Conservation (phyloP, 495 filamentous ascomycete genomes). For the Aspergillus nanangensis region DNA sequence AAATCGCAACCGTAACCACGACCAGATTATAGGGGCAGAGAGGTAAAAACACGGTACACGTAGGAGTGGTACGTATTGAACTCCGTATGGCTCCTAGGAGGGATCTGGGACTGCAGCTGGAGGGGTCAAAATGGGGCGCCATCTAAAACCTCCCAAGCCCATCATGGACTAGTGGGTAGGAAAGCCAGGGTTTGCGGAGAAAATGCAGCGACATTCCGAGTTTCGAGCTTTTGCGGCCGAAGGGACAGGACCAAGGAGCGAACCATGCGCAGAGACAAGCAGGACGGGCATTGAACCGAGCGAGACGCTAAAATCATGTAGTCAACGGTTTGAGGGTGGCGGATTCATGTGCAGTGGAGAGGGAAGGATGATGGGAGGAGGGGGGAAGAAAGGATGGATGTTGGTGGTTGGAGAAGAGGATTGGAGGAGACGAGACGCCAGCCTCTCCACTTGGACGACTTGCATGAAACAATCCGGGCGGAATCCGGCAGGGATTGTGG, state of each 20-base stretch:
- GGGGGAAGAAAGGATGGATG: too few species aligned
- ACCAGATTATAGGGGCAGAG: too few species aligned
- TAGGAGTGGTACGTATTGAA: constrained; percentile 15
- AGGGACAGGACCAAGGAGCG: constrained; percentile 14
- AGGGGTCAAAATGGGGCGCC: constrained; percentile 5
- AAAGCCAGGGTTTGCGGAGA: constrained; percentile 20
- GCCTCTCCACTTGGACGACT: constrained; percentile 13
- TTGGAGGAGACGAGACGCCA: constrained; percentile 4
- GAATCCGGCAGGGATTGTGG: constrained; percentile 10
- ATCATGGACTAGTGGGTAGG: constrained; percentile 10
- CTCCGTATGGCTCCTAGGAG: neutral
- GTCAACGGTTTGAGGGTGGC: constrained; percentile 14
- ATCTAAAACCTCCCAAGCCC: constrained; percentile 7
- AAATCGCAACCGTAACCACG: too few species aligned
- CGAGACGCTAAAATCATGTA: constrained; percentile 15
- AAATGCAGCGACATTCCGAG: constrained; percentile 14
- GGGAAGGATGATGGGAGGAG: constrained; percentile 4
- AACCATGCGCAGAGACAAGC: constrained; percentile 17
- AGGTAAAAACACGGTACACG: constrained; percentile 1
- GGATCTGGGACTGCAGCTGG: neutral
- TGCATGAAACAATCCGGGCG: constrained; percentile 26
- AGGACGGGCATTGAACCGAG: constrained; percentile 17
- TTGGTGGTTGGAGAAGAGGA: neutral
- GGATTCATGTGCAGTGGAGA: constrained; percentile 10
- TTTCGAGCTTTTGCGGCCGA: constrained; percentile 15